Evolutionary conservation across 2,329 filamentous ascomycete species (phyloP), one percentile per base, ranked within the genome.

Genomic region (Sphaerulina vaccinii): DNA sequence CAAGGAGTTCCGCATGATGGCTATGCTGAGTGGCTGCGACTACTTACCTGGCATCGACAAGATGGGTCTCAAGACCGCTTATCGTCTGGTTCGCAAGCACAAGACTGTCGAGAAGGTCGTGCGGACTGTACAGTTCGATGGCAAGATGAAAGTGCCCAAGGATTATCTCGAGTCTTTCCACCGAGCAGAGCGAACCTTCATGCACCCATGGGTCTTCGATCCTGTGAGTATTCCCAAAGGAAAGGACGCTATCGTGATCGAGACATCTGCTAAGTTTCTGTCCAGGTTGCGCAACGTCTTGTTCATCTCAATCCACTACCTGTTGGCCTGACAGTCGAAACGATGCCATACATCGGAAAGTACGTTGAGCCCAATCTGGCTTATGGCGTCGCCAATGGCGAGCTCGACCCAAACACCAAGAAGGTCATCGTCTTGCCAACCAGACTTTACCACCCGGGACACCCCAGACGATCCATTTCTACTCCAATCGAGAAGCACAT

Each of bases 171-270:
- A 87, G 6, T 78, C 82, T 16, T 99, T 97, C 68, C 81, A 83
- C 55, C 85, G 92, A 67, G 93, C 93, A 0, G 93, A 99, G 70
- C 76, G 88, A 61, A 97, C 93, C 0, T 99, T 99, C 65, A 73
- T 96, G 15, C 88, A 97, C 65, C 93, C 96, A 73, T 88, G 93
- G 72, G 92, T 97, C 2, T 99, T 88, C 69, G 97, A 92, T 67
- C 90, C 92, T 0, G 27, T 32, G 27, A 32, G 27, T 32, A 32
- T 13, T 32, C 10, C 7, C n/a, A 32, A 10, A 10, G 11, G 11
- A 10, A 32, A 32, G 5, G 27, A 11, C 27, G 27, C 27, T 13
- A 32, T 10, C 7, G 27, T 10, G 8, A 3, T 32, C n/a, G n/a
- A n/a, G n/a, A 32, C 27, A 32, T 32, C n/a, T 2, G 8, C 27